Base-by-base conservation (phyloP, 257 asterid genomes). In the Petrea volubilis region DNA sequence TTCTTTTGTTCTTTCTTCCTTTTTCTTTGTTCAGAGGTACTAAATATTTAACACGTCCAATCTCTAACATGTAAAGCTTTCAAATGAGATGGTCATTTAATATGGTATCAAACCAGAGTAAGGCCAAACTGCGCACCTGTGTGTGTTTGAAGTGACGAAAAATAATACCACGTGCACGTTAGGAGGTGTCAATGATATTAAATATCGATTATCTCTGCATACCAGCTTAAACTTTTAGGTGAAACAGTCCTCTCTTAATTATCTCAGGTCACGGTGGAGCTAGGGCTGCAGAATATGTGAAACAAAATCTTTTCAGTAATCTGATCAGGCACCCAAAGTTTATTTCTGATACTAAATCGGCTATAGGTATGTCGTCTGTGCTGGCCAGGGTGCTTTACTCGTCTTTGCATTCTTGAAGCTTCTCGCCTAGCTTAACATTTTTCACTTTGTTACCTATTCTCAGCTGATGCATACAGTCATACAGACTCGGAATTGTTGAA, bases 241-340 rank as follows among this genome's bases (percentile, higher is more conserved):
- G 7, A 31, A 7, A 7, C 38, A 31, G 38, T 31, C 38, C 7
- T 7, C 7, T 2, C 15, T 44, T 44, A 44, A 8, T 44, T 12
- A 13, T 44, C 43, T 78, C 71, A 92, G 98, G 98, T 67, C 98
- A 92, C 62, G 98, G 98, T 2, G 98, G 98, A 70, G 95, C 96
- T 68, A 84, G 93, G 49, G 98, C 98, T 58, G 98, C 98, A 61
- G 96, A 92, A 65, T 92, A 92, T 67, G 97, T 92, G 52, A 92
- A 90, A 66, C 85, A 82, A 53, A 83, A 92, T 77, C 98, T 92
- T 67, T 92, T 92, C 84, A 92, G 87, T 65, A 90, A 92, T 80
- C 90, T 92, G 61, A 90, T 92, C 67, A 81, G 76, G 66, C 98
- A 92, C 78, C 98, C 98, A 0, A 90, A 85, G 38, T 92, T 92